Evolutionary conservation across 2,329 filamentous ascomycete species (phyloP), one percentile per base, ranked within the genome.

Genomic region (Pseudonectria buxi): DNA sequence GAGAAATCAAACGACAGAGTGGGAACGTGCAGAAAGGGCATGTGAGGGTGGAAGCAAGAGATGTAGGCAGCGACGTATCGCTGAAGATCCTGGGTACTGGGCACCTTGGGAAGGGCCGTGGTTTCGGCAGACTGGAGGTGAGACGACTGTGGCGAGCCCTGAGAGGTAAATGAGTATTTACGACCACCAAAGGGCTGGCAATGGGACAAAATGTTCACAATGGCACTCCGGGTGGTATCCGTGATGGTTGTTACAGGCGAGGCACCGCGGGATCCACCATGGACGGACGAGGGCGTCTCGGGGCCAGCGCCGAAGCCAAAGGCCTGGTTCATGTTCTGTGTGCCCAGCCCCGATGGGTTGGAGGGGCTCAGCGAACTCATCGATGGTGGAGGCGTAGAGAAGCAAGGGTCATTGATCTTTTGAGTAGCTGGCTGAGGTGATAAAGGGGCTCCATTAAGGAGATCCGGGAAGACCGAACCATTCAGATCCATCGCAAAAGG

Each of bases 11-110:
- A 95, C 28, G 88, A 88, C 44, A 96, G 70, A 12, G 90, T 95
- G 34, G 89, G 82, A 48, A 95, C 78, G 62, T 96, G 90, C 42
- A 95, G 69, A 61, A 96, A 95, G n/a, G 92, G 90, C 42, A 95
- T 64, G 58, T 96, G 90, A 14, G 90, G 90, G 56, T 95, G 89
- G 61, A 94, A 95, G 59, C 86, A 94, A 46, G 81, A 80, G 53
- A 96, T 79, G 63, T 95, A 96, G 40, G 89, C 83, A 46, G 81
- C 80, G 44, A 95, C 85, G 61, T 89, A 95, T 58, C 87, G 83
- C 60, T 94, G 88, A 43, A 96, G 77, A 57, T 95, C 87, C 55
- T 76, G 72, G 24, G 86, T 90, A 63, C 76, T 87, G 35, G 90
- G 89, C 39, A 95, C 69, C 50, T 71, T 64, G 47, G 70, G 67